phyloP scores from a whole-genome alignment of 139 green algal species.

The Axilococcus clingmanii region DNA sequence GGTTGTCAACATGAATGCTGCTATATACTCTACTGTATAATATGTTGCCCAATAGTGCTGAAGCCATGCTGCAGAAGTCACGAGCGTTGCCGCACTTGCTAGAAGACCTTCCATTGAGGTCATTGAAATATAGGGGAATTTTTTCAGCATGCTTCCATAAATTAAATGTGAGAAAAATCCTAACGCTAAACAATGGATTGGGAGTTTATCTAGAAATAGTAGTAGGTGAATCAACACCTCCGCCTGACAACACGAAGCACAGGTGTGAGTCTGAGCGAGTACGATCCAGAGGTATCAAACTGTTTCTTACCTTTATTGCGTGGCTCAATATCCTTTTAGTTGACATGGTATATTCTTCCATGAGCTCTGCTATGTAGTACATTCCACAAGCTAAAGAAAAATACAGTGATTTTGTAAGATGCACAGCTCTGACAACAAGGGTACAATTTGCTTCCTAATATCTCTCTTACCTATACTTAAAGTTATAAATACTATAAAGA shows the following conservation, averaged over 20 bases:
- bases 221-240: constrained; percentile 23
- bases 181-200: constrained; percentile 5
- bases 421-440: background rate
- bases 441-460: background rate
- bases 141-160: constrained; percentile 27
- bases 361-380: constrained; percentile 41
- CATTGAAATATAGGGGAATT: constrained; percentile 29
- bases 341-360: constrained; percentile 34
- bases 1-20: constrained; percentile 34
- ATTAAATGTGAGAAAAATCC: constrained; percentile 16
- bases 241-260: too few species aligned
- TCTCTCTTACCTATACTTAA: constrained; percentile 25
- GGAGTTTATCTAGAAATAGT: constrained; percentile 31
- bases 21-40: constrained; percentile 40
- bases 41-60: constrained; percentile 19
- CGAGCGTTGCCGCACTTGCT: constrained; percentile 13
- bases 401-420: background rate
- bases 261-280: background rate
- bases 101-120: constrained; percentile 8
- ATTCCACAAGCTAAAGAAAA: constrained; percentile 29
- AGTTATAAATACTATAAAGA: constrained; percentile 35
- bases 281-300: too few species aligned
- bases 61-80: constrained; percentile 18
- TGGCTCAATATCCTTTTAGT: constrained; percentile 22
- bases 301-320: constrained; percentile 18